Conservation (phyloP, 78 protist genomes). For the Salpingoeca rosetta region DNA sequence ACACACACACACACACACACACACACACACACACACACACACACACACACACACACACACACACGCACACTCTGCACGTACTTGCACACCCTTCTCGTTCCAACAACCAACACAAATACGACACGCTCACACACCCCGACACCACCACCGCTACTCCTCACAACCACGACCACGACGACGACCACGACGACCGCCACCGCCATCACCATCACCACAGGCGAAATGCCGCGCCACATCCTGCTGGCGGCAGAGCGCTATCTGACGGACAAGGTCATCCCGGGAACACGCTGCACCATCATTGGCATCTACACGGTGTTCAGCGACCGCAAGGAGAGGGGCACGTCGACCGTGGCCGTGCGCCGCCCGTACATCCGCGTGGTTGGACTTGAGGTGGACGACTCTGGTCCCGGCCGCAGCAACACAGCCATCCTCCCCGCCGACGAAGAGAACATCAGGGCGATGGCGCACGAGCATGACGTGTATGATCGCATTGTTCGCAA, state of each 20-base stretch:
- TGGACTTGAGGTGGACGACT: conserved; percentile 37
- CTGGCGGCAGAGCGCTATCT: conserved; percentile 65
- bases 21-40: too few relatives aligned
- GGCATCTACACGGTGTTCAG: conserved; percentile 69
- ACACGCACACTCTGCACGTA: too few relatives aligned
- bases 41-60: too few relatives aligned
- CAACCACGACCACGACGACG: too few relatives aligned
- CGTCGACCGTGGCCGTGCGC: conserved; percentile 32
- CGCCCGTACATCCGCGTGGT: conserved; percentile 64
- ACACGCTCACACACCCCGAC: not conserved
- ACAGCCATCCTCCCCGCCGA: conserved; percentile 42
- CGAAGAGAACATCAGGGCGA: conserved; percentile 44
- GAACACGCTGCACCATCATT: conserved; percentile 67
- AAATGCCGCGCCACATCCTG: conserved; percentile 90
- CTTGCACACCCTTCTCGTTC: too few relatives aligned
- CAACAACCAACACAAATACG: too few relatives aligned
- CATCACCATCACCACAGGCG: too few relatives aligned
- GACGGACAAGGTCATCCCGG: conserved; percentile 77
- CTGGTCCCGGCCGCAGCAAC: conserved; percentile 22
- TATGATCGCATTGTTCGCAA: conserved; percentile 31
- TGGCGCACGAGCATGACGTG: conserved; percentile 44
- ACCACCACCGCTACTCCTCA: too few relatives aligned
- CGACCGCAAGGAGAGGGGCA: conserved; percentile 9
- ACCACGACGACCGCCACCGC: too few relatives aligned
- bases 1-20: too few relatives aligned